Base-by-base conservation (phyloP, 345 rosid species). In the Eucalyptus pauciflora region DNA sequence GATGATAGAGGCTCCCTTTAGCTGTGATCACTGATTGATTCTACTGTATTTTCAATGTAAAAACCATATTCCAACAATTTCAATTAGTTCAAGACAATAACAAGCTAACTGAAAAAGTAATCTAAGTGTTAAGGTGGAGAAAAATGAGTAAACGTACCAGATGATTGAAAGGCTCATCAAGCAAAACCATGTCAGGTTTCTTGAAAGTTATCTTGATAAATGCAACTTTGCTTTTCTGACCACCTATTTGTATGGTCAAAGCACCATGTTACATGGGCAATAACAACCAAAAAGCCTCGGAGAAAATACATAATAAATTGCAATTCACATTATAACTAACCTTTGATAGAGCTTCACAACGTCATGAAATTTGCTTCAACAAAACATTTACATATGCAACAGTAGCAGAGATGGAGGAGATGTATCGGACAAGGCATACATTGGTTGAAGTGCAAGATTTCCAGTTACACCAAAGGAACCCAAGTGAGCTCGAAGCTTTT, bases 381-480 rank as follows among this genome's bases (percentile, higher is more conserved):
- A 60, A 27, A 27, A 27, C 3, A 13, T 60, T 60, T 27, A 60
- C 8, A 60, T 60, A 12, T 62, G 31, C 69, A 62, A 62, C 16
- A 27, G 16, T 13, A 62, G 69, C 4, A 29, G 8, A 62, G 69
- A 27, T 13, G 69, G 69, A 60, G 69, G 69, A 62, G 69, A 62
- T 27, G 69, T 12, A 27, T 60, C 69, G 0, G 31, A 27, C 69
- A 62, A 62, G 69, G 69, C 15, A 9, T 69, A 17, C 12, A 8
- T 33, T 5, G 24, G 45, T 33, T 33, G 43, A 69, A 33, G 80
- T 17, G 24, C 45, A 69, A 69, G 7, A 69, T 69, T 69, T 69
- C 45, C 0, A 69, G 2, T 17, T 0, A 0, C 24, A 69, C 80
- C 13, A 69, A 69, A 31, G 45, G 80, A 69, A 69, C 45, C 10